These are phyloP conservation scores for Acanthamoeba royreba DNA, from an alignment of 208 protist genomes.

Conservation along the genomic window DNA sequence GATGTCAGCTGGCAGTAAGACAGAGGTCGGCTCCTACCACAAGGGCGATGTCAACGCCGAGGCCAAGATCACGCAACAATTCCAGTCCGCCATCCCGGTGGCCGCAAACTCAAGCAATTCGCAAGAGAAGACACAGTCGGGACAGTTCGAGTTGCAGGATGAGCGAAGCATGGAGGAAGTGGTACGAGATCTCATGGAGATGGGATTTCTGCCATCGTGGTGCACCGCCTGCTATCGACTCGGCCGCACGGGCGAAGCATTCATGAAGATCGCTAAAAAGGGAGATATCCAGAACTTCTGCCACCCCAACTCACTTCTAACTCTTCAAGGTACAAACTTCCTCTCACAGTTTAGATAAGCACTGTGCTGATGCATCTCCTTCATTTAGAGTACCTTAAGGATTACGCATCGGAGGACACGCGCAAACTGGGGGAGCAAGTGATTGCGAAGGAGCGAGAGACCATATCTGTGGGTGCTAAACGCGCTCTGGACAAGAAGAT, in stretches of 20 bases:
- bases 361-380: background rate
- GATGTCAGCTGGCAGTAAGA: slow-evolving; percentile 67
- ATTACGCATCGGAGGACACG: background rate
- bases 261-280: slow-evolving; percentile 74
- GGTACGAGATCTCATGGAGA: slow-evolving; percentile 56
- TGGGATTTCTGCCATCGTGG: slow-evolving; percentile 64
- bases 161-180: slow-evolving; percentile 58
- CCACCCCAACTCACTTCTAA: slow-evolving; percentile 67
- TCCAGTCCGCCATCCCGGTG: background rate
- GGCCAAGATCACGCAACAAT: slow-evolving; percentile 34
- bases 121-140: background rate
- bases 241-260: slow-evolving; percentile 64
- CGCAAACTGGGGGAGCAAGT: background rate
- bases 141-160: slow-evolving; percentile 67
- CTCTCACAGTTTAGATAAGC: background rate
- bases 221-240: slow-evolving; percentile 72
- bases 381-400: background rate
- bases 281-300: slow-evolving; percentile 70
- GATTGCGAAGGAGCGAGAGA: background rate
- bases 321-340: background rate
- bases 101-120: no score
- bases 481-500: background rate
- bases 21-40: slow-evolving; percentile 68
- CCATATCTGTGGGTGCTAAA: background rate
- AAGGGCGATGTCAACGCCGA: background rate